Base-by-base conservation (phyloP, 202 grass and related monocot species). In the Dendrocalamus latiflorus region DNA sequence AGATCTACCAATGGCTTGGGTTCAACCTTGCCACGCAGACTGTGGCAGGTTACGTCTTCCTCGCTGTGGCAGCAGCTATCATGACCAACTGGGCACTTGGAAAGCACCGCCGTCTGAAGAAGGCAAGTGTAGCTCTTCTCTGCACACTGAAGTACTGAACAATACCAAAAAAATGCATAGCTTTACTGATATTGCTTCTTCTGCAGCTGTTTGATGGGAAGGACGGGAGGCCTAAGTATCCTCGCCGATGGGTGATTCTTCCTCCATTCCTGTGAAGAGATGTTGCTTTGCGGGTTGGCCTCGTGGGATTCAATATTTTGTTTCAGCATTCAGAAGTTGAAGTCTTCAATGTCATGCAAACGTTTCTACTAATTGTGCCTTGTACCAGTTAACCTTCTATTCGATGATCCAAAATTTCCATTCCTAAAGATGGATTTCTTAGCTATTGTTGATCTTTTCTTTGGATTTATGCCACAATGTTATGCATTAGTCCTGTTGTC, bases 1-100 rank as follows among this genome's bases (percentile, higher is more conserved):
- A 97, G 82, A 97, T 97, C 80, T 97, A 97, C 87, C 92, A 94
- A 58, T 97, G 94, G 94, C 22, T 97, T 0, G 91, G 94, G 1
- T 97, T 97, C 85, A 97, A 97, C 83, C 74, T 97, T 44, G 95
- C 95, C 13, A 97, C 92, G 0, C 95, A 94, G 82, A 97, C 95
- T 10, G 86, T 90, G 44, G 95, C 95, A 1, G 95, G 95, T 15
- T 97, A 91, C 18, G 45, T 95, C 57, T 98, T 98, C 75, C 88
- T 97, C 0, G 36, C 84, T 0, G 95, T 94, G 36, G 95, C 95
- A 1, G 74, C 90, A 6, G 63, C 80, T 4, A 97, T 97, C 89
- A 97, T 97, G 95, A 97, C 92, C 47, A 94, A 97, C 84, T 97
- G 95, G 95, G 90, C 95, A 3, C 82, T 94, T 1, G 92, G 88